These are phyloP conservation scores for Plasmodium cynomolgi DNA, from an alignment of 169 alveolate species.

Conservation along the genomic window DNA sequence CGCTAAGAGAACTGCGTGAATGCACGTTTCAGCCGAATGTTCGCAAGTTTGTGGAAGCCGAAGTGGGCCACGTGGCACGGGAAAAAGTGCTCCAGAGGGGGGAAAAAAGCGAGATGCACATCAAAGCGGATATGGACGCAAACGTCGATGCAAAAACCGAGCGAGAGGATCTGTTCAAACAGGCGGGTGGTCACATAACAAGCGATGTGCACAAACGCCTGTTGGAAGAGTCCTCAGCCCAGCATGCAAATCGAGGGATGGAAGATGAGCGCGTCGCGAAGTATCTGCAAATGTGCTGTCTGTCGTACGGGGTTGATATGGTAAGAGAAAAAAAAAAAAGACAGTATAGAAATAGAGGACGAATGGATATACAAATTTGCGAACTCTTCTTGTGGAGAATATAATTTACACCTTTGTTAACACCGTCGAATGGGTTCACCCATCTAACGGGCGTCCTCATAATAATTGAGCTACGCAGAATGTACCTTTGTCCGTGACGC, in stretches of 20 bases:
- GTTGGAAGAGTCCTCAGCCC: background rate
- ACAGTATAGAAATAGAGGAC: background rate
- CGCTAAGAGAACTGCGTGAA: background rate
- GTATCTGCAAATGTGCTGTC: background rate
- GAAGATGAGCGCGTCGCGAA: background rate
- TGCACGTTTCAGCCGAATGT: conserved; percentile 72
- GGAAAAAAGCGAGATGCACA: background rate
- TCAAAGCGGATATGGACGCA: background rate
- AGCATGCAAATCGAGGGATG: background rate
- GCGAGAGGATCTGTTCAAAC: background rate
- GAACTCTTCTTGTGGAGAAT: background rate
- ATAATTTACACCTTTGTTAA: background rate
- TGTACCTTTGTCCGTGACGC: background rate
- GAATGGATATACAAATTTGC: background rate
- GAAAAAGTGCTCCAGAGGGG: background rate
- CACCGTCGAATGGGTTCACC: background rate
- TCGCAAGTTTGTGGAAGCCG: conserved; percentile 25
- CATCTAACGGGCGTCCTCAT: background rate
- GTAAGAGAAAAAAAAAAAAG: background rate
- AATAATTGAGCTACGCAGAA: background rate
- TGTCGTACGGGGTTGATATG: background rate
- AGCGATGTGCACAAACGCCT: conserved; percentile 1
- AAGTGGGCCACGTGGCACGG: background rate
- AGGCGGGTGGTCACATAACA: background rate
- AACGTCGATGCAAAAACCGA: background rate